These are phyloP conservation scores for Pulicaria dysenterica DNA, from an alignment of 129 eudicot species.

Conservation along the genomic window DNA sequence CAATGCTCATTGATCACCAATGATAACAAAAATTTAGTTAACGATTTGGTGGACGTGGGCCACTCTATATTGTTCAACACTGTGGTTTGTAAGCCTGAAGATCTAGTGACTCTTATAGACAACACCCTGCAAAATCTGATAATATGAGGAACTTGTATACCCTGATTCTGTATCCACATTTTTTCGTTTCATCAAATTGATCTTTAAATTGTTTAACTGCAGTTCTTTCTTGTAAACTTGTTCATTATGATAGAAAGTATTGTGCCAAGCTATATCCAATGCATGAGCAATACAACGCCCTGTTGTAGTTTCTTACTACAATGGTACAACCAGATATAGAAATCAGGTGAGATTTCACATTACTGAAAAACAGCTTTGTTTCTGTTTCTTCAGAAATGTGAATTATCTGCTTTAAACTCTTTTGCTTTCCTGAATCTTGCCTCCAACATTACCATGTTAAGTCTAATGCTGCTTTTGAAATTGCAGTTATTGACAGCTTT, in stretches of 20 bases:
- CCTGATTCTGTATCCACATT: slow-evolving; percentile 15
- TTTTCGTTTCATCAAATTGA: slow-evolving; percentile 16
- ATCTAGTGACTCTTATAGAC: slow-evolving; percentile 56
- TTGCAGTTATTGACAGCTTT: not conserved
- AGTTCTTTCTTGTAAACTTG: not conserved
- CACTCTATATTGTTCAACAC: slow-evolving; percentile 23
- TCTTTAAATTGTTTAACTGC: not conserved
- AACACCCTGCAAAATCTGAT: slow-evolving; percentile 29
- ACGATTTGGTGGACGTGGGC: slow-evolving; percentile 32
- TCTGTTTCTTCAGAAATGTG: too few relatives aligned
- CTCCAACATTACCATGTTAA: too few relatives aligned
- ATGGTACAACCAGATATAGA: too few relatives aligned
- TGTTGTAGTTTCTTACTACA: too few relatives aligned
- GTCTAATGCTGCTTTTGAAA: too few relatives aligned
- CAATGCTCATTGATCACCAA: slow-evolving; percentile 24
- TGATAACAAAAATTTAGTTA: slow-evolving; percentile 14
- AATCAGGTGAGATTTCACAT: too few relatives aligned
- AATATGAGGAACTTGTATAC: slow-evolving; percentile 1
- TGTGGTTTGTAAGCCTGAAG: slow-evolving; percentile 45
- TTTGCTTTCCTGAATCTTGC: too few relatives aligned
- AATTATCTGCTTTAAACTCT: too few relatives aligned
- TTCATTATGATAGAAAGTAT: too few relatives aligned
- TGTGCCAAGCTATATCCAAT: too few relatives aligned
- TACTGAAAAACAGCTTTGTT: too few relatives aligned
- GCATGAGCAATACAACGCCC: too few relatives aligned